Base-by-base conservation (phyloP, 139 green algal species). In the Diplosphaera chodatii region DNA sequence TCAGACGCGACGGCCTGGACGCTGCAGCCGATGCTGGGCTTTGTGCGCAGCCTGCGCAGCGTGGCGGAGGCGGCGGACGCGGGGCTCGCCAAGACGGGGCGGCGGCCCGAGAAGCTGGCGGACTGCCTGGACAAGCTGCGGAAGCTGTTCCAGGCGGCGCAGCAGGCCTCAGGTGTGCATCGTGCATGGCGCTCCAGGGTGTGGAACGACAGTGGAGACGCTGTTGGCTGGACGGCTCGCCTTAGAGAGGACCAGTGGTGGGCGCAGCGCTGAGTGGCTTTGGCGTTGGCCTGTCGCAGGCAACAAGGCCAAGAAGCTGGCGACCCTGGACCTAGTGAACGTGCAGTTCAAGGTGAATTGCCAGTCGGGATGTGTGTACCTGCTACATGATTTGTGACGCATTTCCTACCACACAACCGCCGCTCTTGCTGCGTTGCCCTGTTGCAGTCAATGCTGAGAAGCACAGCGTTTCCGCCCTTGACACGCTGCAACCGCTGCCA, bases 271-370 rank as follows among this genome's bases (percentile, higher is more conserved):
- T n/a, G n/a, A n/a, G n/a, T n/a, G n/a, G n/a, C n/a, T n/a, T n/a
- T n/a, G n/a, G n/a, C n/a, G n/a, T n/a, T n/a, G n/a, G n/a, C 31
- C 29, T 31, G 29, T 69, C 33, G 63, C 69, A 83, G 82, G 83
- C 29, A 84, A 91, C 68, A 67, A 67, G 21, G 67, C 75, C 28
- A 95, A 95, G 73, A 88, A 84, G 67, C 59, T 86, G 63, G 84
- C 83, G 30, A 76, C 83, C 15, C 80, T 95, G 25, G 75, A 86
- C 66, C 77, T 95, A 13, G 84, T 91, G 20, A 89, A 84, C 37
- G 74, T 78, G 21, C 82, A 88, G 4, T 92, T 95, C 72, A 91
- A 89, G 75, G n/a, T n/a, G n/a, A n/a, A n/a, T n/a, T n/a, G n/a
- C n/a, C n/a, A n/a, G n/a, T n/a, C n/a, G n/a, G n/a, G n/a, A n/a